Percentiles rank a stretch among this genome's conserved stretches.
Evolutionary conservation across 805 yeast species (phyloP).

Genomic region (Wickerhamiella domercqiae): DNA sequence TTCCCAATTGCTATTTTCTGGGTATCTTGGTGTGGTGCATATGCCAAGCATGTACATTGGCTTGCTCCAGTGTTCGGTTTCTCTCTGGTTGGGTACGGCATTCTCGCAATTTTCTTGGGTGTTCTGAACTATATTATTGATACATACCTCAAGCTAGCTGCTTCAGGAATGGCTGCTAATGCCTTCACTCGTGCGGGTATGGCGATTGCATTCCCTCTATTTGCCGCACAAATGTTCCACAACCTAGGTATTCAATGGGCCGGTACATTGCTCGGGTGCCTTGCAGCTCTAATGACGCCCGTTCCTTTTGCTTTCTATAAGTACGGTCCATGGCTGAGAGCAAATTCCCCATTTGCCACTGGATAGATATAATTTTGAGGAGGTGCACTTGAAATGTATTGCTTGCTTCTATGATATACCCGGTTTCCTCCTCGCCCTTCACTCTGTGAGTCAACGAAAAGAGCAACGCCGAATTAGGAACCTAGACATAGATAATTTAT

Average conservation of each 20-base stretch:
- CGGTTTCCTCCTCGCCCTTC: too few species aligned
- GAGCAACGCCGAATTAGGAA: too few species aligned
- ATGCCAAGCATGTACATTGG: conserved; percentile 59
- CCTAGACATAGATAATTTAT: too few species aligned
- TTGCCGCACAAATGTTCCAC: conserved; percentile 55
- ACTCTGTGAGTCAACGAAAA: too few species aligned
- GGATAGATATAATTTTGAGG: too few species aligned
- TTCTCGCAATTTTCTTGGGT: conserved; percentile 52
- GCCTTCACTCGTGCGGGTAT: conserved; percentile 52
- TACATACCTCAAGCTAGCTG: conserved; percentile 53
- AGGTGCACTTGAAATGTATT: too few species aligned
- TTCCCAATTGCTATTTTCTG: conserved; percentile 73
- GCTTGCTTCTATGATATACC: too few species aligned
- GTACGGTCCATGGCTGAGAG: conserved; percentile 43
- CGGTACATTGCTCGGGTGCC: conserved; percentile 50
- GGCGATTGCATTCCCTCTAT: conserved; percentile 60
- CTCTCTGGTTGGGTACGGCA: conserved; percentile 49
- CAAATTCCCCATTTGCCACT: conserved; percentile 47
- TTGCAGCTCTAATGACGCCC: conserved; percentile 42
- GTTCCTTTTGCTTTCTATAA: conserved; percentile 53
- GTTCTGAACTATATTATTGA: conserved; percentile 61
- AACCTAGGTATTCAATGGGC: conserved; percentile 67
- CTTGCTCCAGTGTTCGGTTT: conserved; percentile 62
- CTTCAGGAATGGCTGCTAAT: conserved; percentile 65
- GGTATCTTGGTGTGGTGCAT: conserved; percentile 82